phyloP scores from a whole-genome alignment of 495 filamentous ascomycete species.

The Pyrenula massariospora region DNA sequence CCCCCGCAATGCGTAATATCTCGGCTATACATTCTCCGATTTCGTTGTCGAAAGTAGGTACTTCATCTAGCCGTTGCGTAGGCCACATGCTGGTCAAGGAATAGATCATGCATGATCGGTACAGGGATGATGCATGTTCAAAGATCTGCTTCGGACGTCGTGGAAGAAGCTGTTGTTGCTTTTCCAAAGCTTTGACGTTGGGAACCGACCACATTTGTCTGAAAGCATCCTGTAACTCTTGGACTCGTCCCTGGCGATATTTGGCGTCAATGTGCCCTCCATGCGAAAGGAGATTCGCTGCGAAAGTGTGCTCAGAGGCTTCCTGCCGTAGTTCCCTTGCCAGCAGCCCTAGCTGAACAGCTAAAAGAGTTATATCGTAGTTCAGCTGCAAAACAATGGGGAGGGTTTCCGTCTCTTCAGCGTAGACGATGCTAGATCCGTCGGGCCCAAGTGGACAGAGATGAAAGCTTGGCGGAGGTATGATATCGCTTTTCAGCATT shows the following conservation, averaged over 20 bases:
- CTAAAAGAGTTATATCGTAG: conserved; percentile 26
- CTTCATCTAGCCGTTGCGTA: conserved; percentile 26
- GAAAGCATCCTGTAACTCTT: conserved; percentile 25
- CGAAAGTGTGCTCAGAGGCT: conserved; percentile 6
- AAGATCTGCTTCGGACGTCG: conserved; percentile 26
- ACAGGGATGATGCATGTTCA: conserved; percentile 35
- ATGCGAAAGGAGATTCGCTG: neutral
- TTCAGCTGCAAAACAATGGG: conserved; percentile 31
- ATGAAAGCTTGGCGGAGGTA: conserved; percentile 26
- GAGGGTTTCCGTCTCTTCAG: conserved; percentile 24
- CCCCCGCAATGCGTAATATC: conserved; percentile 33
- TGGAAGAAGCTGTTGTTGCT: conserved; percentile 27
- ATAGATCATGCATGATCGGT: conserved; percentile 37
- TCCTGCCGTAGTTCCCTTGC: conserved; percentile 22
- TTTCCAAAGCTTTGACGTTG: conserved; percentile 20
- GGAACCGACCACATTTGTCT: conserved; percentile 27
- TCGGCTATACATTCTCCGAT: conserved; percentile 28
- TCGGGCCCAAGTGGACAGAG: conserved; percentile 18
- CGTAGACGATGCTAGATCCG: conserved; percentile 20
- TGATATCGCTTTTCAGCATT: conserved; percentile 35
- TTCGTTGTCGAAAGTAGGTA: conserved; percentile 20
- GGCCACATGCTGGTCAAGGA: conserved; percentile 39
- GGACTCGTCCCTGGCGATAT: conserved; percentile 11
- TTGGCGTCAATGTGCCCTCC: conserved; percentile 8
- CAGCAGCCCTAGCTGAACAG: conserved; percentile 29